These are phyloP conservation scores for Diaporthe vaccinii DNA, from an alignment of 2,329 filamentous ascomycete species.

Conservation along the genomic window DNA sequence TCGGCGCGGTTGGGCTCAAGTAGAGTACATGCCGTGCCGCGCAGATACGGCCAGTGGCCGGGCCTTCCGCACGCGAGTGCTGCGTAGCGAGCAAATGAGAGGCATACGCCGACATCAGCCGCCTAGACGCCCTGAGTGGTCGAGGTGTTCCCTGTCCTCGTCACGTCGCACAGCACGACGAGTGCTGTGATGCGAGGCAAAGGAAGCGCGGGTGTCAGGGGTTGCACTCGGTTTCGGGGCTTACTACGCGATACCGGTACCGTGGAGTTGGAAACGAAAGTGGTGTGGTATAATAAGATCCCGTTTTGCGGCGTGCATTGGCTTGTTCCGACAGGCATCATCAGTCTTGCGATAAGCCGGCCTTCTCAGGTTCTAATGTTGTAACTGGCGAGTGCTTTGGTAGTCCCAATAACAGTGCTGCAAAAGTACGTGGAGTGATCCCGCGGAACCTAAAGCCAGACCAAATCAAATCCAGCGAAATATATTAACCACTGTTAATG, in stretches of 20 bases:
- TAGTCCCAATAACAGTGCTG: not conserved
- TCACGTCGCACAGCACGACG: not conserved
- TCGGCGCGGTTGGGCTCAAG: not conserved
- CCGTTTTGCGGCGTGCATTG: not conserved
- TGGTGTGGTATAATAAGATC: not conserved
- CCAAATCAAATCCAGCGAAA: not conserved
- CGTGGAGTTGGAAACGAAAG: not conserved
- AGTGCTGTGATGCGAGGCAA: not conserved
- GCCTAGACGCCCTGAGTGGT: not conserved
- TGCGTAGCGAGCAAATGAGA: not conserved
- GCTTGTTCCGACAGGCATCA: not conserved
- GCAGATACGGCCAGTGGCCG: not conserved
- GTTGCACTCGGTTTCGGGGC: not conserved
- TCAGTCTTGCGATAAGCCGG: not conserved
- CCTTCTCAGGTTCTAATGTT: not conserved
- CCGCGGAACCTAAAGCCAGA: not conserved
- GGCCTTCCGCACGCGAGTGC: not conserved
- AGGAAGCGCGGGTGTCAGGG: not conserved
- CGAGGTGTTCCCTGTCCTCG: not conserved
- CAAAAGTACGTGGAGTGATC: not conserved
- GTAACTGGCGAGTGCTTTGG: not conserved
- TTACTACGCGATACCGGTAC: constrained; percentile 1
- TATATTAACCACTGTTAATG: too few species aligned
- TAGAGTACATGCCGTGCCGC: constrained; percentile 2
- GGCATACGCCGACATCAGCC: not conserved